phyloP scores from a whole-genome alignment of 164 flowering plant genomes.

The Vitis riparia region DNA sequence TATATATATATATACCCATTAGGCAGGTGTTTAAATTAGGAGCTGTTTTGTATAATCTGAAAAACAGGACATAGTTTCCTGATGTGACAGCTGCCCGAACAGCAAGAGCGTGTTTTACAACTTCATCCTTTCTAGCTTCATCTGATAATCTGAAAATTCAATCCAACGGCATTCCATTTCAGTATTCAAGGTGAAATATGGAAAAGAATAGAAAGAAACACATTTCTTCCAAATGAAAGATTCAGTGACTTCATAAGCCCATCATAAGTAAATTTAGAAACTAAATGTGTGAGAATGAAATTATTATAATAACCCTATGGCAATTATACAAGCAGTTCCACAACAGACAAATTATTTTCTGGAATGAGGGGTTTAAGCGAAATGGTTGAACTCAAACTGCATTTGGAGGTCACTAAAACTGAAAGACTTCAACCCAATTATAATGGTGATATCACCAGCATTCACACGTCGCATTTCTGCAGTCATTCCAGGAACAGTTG shows the following conservation, averaged over 20 bases:
- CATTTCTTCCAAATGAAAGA: too few species aligned
- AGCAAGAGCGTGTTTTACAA: constrained; percentile 91
- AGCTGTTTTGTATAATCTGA: constrained; percentile 81
- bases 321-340: too few species aligned
- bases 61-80: constrained; percentile 83
- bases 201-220: not conserved
- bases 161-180: not conserved
- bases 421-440: too few species aligned
- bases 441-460: too few species aligned
- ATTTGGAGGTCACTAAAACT: too few species aligned
- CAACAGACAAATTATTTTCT: not conserved
- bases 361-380: not conserved
- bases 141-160: constrained; percentile 56
- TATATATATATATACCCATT: constrained; percentile 62
- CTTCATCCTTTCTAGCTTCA: constrained; percentile 67
- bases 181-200: not conserved
- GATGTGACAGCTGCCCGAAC: constrained; percentile 90
- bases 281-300: too few species aligned
- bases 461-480: too few species aligned
- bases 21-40: constrained; percentile 78
- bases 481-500: too few species aligned
- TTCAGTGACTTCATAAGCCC: too few species aligned
- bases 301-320: too few species aligned
- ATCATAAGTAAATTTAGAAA: too few species aligned
- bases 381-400: too few species aligned